These are phyloP conservation scores for Gryganskiella cystojenkinii DNA, from an alignment of 192 early-diverging fungal genomes.

Conservation along the genomic window DNA sequence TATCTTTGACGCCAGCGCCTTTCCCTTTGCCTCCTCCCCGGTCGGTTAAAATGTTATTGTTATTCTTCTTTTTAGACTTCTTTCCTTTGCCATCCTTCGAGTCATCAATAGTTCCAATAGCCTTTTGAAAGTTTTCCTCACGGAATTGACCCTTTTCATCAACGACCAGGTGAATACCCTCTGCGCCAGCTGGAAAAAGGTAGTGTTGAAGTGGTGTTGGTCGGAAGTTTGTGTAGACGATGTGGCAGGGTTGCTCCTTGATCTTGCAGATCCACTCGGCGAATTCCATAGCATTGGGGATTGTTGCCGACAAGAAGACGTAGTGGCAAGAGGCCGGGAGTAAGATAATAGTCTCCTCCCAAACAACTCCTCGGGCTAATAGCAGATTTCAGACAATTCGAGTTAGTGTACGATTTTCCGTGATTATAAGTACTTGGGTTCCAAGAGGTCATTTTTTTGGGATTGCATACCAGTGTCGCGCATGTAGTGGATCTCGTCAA, in stretches of 20 bases:
- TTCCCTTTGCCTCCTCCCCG: background rate
- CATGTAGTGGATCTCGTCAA: constrained; percentile 99
- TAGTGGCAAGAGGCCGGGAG: constrained; percentile 88
- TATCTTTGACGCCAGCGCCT: background rate
- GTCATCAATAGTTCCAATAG: constrained; percentile 72
- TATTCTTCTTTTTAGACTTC: constrained; percentile 15
- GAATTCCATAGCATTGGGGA: constrained; percentile 98
- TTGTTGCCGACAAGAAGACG: constrained; percentile 96
- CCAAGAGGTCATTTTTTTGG: too few relatives aligned
- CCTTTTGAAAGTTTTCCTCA: constrained; percentile 94
- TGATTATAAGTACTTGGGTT: too few relatives aligned
- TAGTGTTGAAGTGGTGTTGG: constrained; percentile 98
- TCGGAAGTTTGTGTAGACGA: constrained; percentile 95
- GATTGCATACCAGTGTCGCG: constrained; percentile 79
- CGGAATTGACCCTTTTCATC: constrained; percentile 93
- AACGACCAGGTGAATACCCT: constrained; percentile 93
- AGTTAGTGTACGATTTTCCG: too few relatives aligned
- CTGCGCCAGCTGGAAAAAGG: constrained; percentile 85
- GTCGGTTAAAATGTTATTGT: constrained; percentile 9
- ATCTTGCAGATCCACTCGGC: constrained; percentile 97
- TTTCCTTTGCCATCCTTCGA: constrained; percentile 57
- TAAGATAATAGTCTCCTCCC: constrained; percentile 97
- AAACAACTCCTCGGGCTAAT: constrained; percentile 94
- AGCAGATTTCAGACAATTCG: too few relatives aligned
- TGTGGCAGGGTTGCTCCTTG: constrained; percentile 93